A percentile compares a stretch with the other conserved stretches of the same genome.
phyloP scores from a whole-genome alignment of 805 yeast species.

The Schizosaccharomyces cryophilus region DNA sequence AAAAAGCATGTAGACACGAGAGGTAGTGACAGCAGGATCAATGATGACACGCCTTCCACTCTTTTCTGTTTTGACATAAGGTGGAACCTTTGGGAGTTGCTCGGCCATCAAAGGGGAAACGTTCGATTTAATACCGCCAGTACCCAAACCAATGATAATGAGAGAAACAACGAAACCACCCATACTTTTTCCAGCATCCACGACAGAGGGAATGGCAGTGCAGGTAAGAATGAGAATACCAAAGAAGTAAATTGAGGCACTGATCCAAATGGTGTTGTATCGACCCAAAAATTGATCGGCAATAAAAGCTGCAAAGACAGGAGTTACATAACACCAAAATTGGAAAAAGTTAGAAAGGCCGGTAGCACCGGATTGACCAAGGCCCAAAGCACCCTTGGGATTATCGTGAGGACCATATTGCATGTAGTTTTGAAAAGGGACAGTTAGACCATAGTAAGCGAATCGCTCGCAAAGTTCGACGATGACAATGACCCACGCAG shows the following conservation, averaged over 20 bases:
- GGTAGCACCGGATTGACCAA: constrained; percentile 39
- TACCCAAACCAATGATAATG: constrained; percentile 44
- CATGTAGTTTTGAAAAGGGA: constrained; percentile 59
- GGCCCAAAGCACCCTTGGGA: constrained; percentile 28
- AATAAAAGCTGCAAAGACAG: constrained; percentile 48
- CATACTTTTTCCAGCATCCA: constrained; percentile 22
- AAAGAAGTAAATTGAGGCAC: constrained; percentile 31
- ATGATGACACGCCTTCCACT: constrained; percentile 43
- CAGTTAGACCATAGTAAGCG: constrained; percentile 48
- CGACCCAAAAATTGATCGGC: constrained; percentile 59
- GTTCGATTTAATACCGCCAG: constrained; percentile 63
- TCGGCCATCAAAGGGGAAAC: constrained; percentile 55
- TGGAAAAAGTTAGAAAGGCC: constrained; percentile 53
- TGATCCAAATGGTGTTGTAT: constrained; percentile 38
- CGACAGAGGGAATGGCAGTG: constrained; percentile 41
- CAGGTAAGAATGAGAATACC: constrained; percentile 42
- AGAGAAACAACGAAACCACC: constrained; percentile 39
- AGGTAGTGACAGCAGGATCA: constrained; percentile 47
- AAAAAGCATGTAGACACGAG: constrained; percentile 51
- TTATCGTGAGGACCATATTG: constrained; percentile 17
- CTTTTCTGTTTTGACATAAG: constrained; percentile 30
- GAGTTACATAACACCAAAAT: constrained; percentile 64
- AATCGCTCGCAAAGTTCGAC: constrained; percentile 67
- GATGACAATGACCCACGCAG: constrained; percentile 40
- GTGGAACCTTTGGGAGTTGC: constrained; percentile 37